Conservation (phyloP, 805 yeast genomes). For the Starmera quercuum region DNA sequence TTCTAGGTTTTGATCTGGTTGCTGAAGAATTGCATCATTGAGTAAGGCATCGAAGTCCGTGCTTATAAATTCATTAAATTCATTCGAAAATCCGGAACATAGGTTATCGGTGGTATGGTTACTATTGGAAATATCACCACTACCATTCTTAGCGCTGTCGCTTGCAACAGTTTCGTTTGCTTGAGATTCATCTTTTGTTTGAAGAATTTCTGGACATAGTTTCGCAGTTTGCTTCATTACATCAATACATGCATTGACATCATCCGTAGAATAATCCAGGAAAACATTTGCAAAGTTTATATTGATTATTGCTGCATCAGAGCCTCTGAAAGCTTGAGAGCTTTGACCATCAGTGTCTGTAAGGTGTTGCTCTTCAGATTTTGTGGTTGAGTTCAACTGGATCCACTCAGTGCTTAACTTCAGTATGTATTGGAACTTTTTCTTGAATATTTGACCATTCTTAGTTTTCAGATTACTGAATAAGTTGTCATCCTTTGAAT, state of each 20-base stretch:
- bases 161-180: too few relatives aligned
- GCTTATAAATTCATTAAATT: too few relatives aligned
- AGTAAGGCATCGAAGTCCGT: too few relatives aligned
- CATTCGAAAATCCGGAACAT: too few relatives aligned
- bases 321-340: slow-evolving; percentile 1
- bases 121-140: too few relatives aligned
- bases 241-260: background rate
- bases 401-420: slow-evolving; percentile 11
- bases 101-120: too few relatives aligned
- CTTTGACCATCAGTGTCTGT: background rate
- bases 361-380: background rate
- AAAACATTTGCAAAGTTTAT: slow-evolving; percentile 8
- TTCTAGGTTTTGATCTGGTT: too few relatives aligned
- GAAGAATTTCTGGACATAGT: too few relatives aligned
- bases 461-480: background rate
- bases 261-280: background rate
- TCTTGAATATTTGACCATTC: slow-evolving; percentile 8
- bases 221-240: background rate
- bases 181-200: too few relatives aligned
- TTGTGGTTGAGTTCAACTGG: slow-evolving; percentile 1
- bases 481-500: slow-evolving; percentile 1
- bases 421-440: slow-evolving; percentile 6
- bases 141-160: too few relatives aligned
- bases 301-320: slow-evolving; percentile 6
- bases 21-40: too few relatives aligned